Conservation (phyloP, 2,329 filamentous ascomycete genomes). For the Fusarium anguioides region DNA sequence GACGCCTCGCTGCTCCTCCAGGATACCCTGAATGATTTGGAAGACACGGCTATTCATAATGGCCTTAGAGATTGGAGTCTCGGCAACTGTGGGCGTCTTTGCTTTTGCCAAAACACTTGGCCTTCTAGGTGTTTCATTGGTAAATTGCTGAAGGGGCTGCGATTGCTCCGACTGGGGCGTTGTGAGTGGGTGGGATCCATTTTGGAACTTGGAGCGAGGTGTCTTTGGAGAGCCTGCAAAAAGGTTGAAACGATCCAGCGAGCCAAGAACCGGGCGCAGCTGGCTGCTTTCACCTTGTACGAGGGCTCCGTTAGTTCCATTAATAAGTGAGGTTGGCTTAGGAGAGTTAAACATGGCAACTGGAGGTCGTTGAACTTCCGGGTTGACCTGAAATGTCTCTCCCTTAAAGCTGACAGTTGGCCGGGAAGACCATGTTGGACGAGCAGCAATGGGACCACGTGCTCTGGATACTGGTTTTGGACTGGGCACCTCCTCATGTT, state of each 20-base stretch:
- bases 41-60: slow-evolving; percentile 36
- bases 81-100: slow-evolving; percentile 11
- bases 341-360: slow-evolving; percentile 33
- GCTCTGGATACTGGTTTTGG: slow-evolving; percentile 12
- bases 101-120: slow-evolving; percentile 1
- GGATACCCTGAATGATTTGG: slow-evolving; percentile 45
- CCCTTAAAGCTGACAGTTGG: slow-evolving; percentile 41
- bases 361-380: slow-evolving; percentile 42
- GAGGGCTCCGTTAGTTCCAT: slow-evolving; percentile 32
- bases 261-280: slow-evolving; percentile 35
- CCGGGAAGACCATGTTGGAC: slow-evolving; percentile 31
- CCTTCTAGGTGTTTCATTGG: background rate
- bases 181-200: background rate
- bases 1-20: slow-evolving; percentile 54
- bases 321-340: slow-evolving; percentile 13
- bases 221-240: slow-evolving; percentile 24
- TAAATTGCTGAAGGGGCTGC: background rate
- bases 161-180: background rate
- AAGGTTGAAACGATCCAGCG: slow-evolving; percentile 19
- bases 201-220: slow-evolving; percentile 18
- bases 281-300: slow-evolving; percentile 39
- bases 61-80: slow-evolving; percentile 32
- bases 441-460: slow-evolving; percentile 33
- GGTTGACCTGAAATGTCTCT: slow-evolving; percentile 30
- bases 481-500: slow-evolving; percentile 2